Evolutionary conservation across 106 monocot species (phyloP), one percentile per base, ranked within the genome.

Genomic region (Allium sativum): DNA sequence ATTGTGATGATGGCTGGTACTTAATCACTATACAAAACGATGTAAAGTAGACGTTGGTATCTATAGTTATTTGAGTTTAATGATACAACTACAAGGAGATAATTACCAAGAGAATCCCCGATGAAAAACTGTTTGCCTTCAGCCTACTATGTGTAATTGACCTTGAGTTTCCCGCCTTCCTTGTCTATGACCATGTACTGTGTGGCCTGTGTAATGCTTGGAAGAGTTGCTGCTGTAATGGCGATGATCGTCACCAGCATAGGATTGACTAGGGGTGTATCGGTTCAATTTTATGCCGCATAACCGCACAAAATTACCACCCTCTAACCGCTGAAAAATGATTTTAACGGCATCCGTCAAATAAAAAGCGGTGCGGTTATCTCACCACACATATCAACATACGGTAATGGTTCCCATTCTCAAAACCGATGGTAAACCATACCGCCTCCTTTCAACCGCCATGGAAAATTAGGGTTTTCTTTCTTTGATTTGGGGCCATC

Each of bases 121-220:
- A 70, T 60, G 12, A 3, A 42, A 20, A 70, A 61, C 43, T 53
- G 14, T 21, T 70, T 70, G 18, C 53, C 70, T 9, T 18, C 19
- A 42, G 70, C 61, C 70, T 60, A 70, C 9, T 47, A 21, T 7
- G 62, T 54, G 63, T 63, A 71, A 44, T 71, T 63, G 20, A 71
- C 71, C 42, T 40, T 47, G 16, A 55, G n/a, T 4, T 3, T 40
- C 71, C 71, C 62, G 10, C 71, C 71, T 7, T 53, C 1, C 11
- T 62, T 55, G 22, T 64, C 64, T 1, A 63, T 64, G 0, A 72
- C 72, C 3, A 53, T 10, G 15, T 42, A 72, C 9, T 63, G 13
- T 1, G 1, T 64, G 6, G 64, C 72, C 11, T 6, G 11, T 1
- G 58, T 56, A 3, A 48, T 44, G 6, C 46, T 55, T 8, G 48